These are phyloP conservation scores for Lichenothelia convexa DNA, from an alignment of 495 filamentous ascomycete genomes.

Conservation along the genomic window DNA sequence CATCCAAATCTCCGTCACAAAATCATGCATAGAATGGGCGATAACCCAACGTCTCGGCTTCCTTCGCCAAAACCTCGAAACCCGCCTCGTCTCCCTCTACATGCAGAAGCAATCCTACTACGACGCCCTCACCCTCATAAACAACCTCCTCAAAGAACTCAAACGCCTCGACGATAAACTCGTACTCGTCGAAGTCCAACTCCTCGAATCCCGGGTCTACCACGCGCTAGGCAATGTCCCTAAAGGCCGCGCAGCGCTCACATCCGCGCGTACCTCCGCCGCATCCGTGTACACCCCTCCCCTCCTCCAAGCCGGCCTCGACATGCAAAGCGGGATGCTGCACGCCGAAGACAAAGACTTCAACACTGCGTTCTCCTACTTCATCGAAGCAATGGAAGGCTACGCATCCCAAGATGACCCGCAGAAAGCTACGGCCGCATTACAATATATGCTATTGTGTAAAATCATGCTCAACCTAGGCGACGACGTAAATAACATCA, in stretches of 20 bases:
- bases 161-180: slow-evolving; percentile 98
- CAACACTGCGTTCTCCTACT: slow-evolving; percentile 95
- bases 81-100: slow-evolving; percentile 78
- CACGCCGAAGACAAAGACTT: slow-evolving; percentile 98
- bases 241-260: slow-evolving; percentile 89
- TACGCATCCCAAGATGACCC: slow-evolving; percentile 85
- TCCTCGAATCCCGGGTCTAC: slow-evolving; percentile 91
- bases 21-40: slow-evolving; percentile 98
- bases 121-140: slow-evolving; percentile 91
- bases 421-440: slow-evolving; percentile 65
- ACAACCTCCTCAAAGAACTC: slow-evolving; percentile 80
- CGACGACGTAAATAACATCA: slow-evolving; percentile 84
- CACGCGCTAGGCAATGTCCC: slow-evolving; percentile 92
- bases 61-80: slow-evolving; percentile 94
- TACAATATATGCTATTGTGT: slow-evolving; percentile 99
- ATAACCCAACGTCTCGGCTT: slow-evolving; percentile 82
- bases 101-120: slow-evolving; percentile 95
- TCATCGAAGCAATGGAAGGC: slow-evolving; percentile 95
- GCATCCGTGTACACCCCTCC: slow-evolving; percentile 95
- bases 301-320: slow-evolving; percentile 81
- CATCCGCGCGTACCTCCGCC: slow-evolving; percentile 80
- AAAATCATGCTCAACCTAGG: slow-evolving; percentile 98
- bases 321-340: slow-evolving; percentile 98
- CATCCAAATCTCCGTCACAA: slow-evolving; percentile 80
- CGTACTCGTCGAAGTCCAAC: slow-evolving; percentile 94